These are phyloP conservation scores for Avena eriantha DNA, from an alignment of 176 grass and related monocot genomes.

Conservation along the genomic window DNA sequence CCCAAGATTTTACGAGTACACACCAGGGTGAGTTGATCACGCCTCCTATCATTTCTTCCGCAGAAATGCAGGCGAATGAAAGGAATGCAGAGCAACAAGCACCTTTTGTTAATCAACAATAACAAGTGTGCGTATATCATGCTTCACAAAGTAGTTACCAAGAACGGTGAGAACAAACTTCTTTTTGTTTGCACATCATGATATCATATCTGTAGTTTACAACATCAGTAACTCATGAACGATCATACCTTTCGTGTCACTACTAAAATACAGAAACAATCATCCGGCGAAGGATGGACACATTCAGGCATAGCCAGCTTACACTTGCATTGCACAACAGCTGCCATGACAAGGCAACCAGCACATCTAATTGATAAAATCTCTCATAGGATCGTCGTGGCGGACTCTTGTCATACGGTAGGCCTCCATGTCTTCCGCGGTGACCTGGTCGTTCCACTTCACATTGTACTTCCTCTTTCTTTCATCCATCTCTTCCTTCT, in stretches of 20 bases:
- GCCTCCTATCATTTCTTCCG: neutral
- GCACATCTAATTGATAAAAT: constrained; percentile 51
- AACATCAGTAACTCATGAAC: neutral
- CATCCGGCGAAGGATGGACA: constrained; percentile 8
- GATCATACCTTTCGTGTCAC: neutral
- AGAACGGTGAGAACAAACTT: neutral
- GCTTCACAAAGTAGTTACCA: neutral
- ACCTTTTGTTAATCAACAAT: neutral
- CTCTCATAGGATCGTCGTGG: constrained; percentile 92
- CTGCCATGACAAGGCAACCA: neutral
- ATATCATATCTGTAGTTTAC: neutral
- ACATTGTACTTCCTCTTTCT: constrained; percentile 97
- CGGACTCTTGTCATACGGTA: constrained; percentile 87
- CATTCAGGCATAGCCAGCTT: neutral
- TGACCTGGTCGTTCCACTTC: constrained; percentile 91
- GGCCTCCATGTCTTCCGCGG: constrained; percentile 92
- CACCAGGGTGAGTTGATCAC: neutral
- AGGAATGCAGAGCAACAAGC: neutral
- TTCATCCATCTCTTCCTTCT: constrained; percentile 87
- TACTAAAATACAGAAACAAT: neutral
- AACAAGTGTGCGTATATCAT: neutral
- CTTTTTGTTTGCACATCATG: neutral
- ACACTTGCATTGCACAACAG: constrained; percentile 12
- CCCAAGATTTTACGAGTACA: too few relatives aligned
- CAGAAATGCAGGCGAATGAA: neutral